phyloP scores from a whole-genome alignment of 2,329 filamentous ascomycete genomes.

The Paracoccidioides brasiliensis region DNA sequence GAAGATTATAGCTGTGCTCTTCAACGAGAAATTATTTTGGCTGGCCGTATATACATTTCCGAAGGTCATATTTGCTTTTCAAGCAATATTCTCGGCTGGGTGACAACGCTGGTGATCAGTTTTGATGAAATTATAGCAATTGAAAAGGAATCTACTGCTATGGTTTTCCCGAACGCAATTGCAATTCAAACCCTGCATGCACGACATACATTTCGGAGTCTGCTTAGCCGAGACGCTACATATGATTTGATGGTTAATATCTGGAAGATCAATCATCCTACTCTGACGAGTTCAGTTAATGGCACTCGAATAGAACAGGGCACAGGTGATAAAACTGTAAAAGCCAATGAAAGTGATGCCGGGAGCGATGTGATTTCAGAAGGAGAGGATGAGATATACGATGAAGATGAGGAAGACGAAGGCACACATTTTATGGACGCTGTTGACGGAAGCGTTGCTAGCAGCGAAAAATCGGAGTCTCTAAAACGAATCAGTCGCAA shows the following conservation, averaged over 20 bases:
- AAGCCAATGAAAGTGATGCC: constrained; percentile 55
- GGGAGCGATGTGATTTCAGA: constrained; percentile 68
- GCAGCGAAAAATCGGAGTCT: constrained; percentile 37
- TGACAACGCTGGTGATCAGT: constrained; percentile 91
- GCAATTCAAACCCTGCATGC: constrained; percentile 94
- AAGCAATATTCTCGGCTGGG: constrained; percentile 97
- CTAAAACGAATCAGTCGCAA: constrained; percentile 54
- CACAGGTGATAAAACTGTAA: constrained; percentile 80
- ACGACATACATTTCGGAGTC: constrained; percentile 89
- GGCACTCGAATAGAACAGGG: constrained; percentile 72
- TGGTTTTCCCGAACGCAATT: constrained; percentile 93
- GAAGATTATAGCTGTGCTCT: constrained; percentile 97
- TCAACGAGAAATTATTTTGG: constrained; percentile 87
- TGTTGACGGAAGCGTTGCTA: constrained; percentile 40
- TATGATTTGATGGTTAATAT: constrained; percentile 97
- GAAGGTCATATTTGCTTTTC: constrained; percentile 97
- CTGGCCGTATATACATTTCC: constrained; percentile 87
- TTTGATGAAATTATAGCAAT: constrained; percentile 97
- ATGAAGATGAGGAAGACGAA: constrained; percentile 41
- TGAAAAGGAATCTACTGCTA: constrained; percentile 89
- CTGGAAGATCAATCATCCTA: constrained; percentile 93
- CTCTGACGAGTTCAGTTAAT: constrained; percentile 79
- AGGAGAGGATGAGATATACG: constrained; percentile 51
- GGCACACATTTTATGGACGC: constrained; percentile 40
- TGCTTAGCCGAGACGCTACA: constrained; percentile 85